A percentile compares a stretch with the other conserved stretches of the same genome.
Conservation (phyloP, 1,284 basidiomycete species). For the Trichosporon sp. region DNA sequence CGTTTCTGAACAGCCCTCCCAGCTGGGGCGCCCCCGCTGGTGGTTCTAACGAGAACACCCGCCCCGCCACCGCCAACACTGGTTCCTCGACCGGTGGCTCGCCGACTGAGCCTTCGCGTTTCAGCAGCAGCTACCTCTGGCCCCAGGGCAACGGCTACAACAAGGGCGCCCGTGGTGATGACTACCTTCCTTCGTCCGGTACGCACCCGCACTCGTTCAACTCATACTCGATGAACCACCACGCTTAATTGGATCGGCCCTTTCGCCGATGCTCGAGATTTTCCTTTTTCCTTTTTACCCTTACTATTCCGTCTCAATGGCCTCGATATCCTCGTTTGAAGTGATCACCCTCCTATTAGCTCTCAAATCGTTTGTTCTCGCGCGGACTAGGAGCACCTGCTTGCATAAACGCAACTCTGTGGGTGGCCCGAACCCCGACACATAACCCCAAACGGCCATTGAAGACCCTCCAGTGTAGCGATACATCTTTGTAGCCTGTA, state of each 20-base stretch:
- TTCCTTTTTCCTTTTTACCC: background rate
- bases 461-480: conserved; percentile 11
- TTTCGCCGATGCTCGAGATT: background rate
- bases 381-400: background rate
- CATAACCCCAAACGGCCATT: background rate
- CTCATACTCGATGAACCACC: conserved; percentile 5
- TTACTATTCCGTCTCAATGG: background rate
- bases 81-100: conserved; percentile 17
- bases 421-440: background rate
- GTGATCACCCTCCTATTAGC: conserved; percentile 3
- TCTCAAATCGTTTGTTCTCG: background rate
- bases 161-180: background rate
- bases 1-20: conserved; percentile 17
- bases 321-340: background rate
- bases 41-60: conserved; percentile 15
- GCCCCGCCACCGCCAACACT: conserved; percentile 22
- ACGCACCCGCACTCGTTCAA: background rate
- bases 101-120: conserved; percentile 10
- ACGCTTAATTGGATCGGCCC: background rate
- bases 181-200: background rate
- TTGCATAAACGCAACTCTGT: background rate
- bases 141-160: background rate
- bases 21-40: conserved; percentile 2
- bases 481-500: conserved; percentile 22
- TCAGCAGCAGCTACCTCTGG: conserved; percentile 5